A percentile compares a stretch with the other conserved stretches of the same genome.
Conservation (phyloP, 345 rosid genomes). For the Citrus sp. region DNA sequence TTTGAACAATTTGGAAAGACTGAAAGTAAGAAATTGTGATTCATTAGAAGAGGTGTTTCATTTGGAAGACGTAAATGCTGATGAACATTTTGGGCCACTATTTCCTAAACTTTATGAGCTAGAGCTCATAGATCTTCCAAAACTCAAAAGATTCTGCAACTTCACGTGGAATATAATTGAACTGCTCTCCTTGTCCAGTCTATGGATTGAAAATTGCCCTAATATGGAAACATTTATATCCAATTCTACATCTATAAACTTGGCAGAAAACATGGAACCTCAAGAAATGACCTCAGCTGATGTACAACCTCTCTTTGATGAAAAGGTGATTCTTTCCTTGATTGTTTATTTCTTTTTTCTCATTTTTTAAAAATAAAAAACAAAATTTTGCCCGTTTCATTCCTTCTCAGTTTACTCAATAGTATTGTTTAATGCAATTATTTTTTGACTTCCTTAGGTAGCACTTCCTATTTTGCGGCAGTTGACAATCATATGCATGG, state of each 20-base stretch:
- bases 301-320: background rate
- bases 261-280: background rate
- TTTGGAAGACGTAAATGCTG: background rate
- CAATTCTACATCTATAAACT: background rate
- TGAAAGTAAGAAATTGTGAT: conserved; percentile 10
- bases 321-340: background rate
- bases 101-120: background rate
- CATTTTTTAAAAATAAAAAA: no score
- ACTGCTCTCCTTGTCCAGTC: background rate
- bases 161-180: background rate
- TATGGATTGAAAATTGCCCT: background rate
- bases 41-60: background rate
- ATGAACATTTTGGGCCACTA: background rate
- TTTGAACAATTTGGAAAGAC: background rate
- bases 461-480: no score
- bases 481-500: no score
- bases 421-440: no score
- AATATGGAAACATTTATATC: conserved; percentile 14
- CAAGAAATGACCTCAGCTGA: background rate
- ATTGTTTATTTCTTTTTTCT: no score
- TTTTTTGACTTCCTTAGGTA: no score
- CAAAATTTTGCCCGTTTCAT: no score
- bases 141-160: conserved; percentile 2
- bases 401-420: no score
- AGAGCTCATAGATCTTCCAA: background rate